Evolutionary conservation across 2,329 filamentous ascomycete genomes (phyloP).

Genomic region (Hypoxylon rubiginosum): DNA sequence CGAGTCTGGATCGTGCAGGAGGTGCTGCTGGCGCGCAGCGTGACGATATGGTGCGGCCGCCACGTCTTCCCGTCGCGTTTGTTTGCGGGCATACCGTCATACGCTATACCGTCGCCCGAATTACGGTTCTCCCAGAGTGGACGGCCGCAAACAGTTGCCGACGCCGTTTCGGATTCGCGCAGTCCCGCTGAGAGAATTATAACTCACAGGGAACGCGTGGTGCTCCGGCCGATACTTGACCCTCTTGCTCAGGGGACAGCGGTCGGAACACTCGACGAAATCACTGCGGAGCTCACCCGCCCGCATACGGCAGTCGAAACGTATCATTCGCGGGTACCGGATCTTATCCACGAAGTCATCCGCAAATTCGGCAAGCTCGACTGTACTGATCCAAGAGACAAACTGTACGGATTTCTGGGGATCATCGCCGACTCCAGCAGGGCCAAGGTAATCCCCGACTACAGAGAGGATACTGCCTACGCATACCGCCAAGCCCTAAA

Average conservation of each 20-base stretch:
- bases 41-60: slow-evolving; percentile 34
- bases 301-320: slow-evolving; percentile 19
- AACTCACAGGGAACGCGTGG: slow-evolving; percentile 21
- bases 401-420: slow-evolving; percentile 45
- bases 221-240: slow-evolving; percentile 8
- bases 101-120: neutral
- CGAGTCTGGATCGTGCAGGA: slow-evolving; percentile 42
- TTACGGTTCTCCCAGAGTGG: slow-evolving; percentile 6
- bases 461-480: slow-evolving; percentile 63
- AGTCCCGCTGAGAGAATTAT: slow-evolving; percentile 32
- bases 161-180: slow-evolving; percentile 10
- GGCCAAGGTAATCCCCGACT: slow-evolving; percentile 63
- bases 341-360: slow-evolving; percentile 27
- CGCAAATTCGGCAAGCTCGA: slow-evolving; percentile 34
- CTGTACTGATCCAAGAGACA: slow-evolving; percentile 42
- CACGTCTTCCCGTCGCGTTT: slow-evolving; percentile 33
- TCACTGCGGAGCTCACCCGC: slow-evolving; percentile 6
- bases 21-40: slow-evolving; percentile 27
- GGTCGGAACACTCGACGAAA: slow-evolving; percentile 32
- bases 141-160: neutral
- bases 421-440: slow-evolving; percentile 30
- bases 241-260: slow-evolving; percentile 19
- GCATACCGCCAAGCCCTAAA: slow-evolving; percentile 90
- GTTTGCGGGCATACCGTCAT: slow-evolving; percentile 12
- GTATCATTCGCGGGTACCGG: slow-evolving; percentile 32